Evolutionary conservation across 257 asterid species (phyloP), one percentile per base, ranked within the genome.

Genomic region (Lycium barbarum): DNA sequence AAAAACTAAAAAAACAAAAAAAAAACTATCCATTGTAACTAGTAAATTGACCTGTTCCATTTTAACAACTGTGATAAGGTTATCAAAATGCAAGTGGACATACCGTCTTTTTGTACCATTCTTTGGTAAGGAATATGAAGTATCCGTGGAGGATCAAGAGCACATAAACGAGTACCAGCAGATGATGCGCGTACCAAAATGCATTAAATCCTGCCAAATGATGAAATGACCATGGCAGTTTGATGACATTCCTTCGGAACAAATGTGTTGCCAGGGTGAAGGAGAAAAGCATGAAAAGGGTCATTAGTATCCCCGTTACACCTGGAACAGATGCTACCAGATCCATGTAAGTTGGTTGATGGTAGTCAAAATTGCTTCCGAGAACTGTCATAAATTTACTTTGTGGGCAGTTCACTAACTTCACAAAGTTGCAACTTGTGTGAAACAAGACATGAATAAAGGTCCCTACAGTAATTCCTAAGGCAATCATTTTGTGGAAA

Each of bases 121-220:
- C 89, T 5, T 86, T 53, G 65, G 94, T 84, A 84, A 93, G 89
- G 89, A 91, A 86, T 43, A 95, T 35, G 93, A 89, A 92, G 94
- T 89, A 93, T 13, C 98, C 97, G 59, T 96, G 99, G 51, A 93
- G 6, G 87, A 95, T 86, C 84, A 96, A 81, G 89, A 96, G 93
- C 84, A 90, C 7, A 51, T 96, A 94, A 8, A 89, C 98, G n/a
- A 95, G 7, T 8, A 85, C 93, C 85, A 96, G 88, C 89, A 96
- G 67, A 88, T 95, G 99, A 82, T 96, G 98, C 4, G 98, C 97
- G 68, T 93, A 96, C 99, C 99, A 95, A 78, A 96, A 95, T 17
- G 98, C 82, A 43, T 96, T 96, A 79, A 96, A 96, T 72, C 99
- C 99, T 0, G 98, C 95, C 86, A 96, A 86, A 83, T 84, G 89